phyloP scores from a whole-genome alignment of 371 early-diverging fungal species.

The Chytridiales sp. region DNA sequence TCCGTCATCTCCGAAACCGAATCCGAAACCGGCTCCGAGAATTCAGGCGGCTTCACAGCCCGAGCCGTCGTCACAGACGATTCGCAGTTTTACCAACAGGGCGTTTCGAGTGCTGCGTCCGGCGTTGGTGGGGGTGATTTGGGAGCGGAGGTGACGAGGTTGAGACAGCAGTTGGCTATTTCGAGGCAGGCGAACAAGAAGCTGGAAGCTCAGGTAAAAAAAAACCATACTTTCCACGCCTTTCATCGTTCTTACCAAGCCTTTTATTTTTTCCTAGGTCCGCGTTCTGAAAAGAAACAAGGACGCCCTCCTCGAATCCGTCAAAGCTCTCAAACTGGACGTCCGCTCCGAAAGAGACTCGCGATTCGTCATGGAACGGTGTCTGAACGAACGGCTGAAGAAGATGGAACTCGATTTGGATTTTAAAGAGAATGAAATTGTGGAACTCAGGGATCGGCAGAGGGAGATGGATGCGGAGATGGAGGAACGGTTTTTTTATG shows the following conservation, averaged over 20 bases:
- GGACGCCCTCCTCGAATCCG: slow-evolving; percentile 8
- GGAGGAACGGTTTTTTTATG: slow-evolving; percentile 8
- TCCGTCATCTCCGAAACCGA: too few species aligned
- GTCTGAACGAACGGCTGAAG: slow-evolving; percentile 14
- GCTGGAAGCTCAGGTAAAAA: not conserved
- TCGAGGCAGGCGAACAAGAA: slow-evolving; percentile 10
- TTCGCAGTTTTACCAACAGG: too few species aligned
- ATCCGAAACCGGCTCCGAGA: too few species aligned
- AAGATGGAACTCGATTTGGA: slow-evolving; percentile 22
- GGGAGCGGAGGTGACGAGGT: too few species aligned
- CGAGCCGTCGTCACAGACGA: too few species aligned
- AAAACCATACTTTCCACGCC: not conserved
- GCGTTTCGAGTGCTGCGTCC: too few species aligned
- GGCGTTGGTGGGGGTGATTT: too few species aligned
- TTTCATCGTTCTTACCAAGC: too few species aligned
- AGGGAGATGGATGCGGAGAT: slow-evolving; percentile 9
- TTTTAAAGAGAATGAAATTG: slow-evolving; percentile 16
- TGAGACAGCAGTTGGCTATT: slow-evolving; percentile 1
- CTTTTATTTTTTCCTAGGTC: slow-evolving; percentile 5
- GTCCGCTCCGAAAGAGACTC: slow-evolving; percentile 18
- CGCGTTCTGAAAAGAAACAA: not conserved
- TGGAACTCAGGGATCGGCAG: slow-evolving; percentile 16
- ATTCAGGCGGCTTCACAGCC: too few species aligned
- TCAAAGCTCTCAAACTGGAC: slow-evolving; percentile 9
- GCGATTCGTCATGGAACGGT: slow-evolving; percentile 16